Evolutionary conservation across 805 yeast genomes (phyloP), one percentile per base, ranked within the genome.

Genomic region (Cyberlindnera bimundalis): DNA sequence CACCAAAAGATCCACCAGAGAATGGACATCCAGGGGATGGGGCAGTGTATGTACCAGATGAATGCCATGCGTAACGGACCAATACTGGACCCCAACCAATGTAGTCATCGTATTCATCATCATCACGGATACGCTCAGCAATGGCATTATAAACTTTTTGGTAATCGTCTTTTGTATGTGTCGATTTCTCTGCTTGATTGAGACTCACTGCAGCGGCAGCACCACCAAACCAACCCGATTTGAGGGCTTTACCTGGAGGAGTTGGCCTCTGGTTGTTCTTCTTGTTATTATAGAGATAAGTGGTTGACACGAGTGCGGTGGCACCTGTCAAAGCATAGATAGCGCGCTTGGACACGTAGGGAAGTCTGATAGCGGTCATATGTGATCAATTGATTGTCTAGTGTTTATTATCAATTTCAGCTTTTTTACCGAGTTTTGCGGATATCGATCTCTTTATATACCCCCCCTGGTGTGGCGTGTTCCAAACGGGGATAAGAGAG

Each of bases 1-100:
- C 88, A 32, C 88, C 87, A 52, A 71, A 79, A 1, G 86, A 78
- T 3, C 88, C 87, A 32, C 86, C 87, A 14, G 68, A 65, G 40
- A 27, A 33, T 2, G 58, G 56, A 43, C 59, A 19, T 57, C 72
- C 72, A 13, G 71, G 71, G 33, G 73, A 68, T 16, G 61, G 58
- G 21, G 62, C 59, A 53, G 85, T 87, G 61, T 71, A 88, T 15
- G 93, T 84, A n/a, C 95, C 96, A 42, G 86, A 75, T 26, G 82
- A 76, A 59, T 87, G 95, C 96, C 96, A 87, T 20, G 95, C 84
- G 40, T 85, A 71, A 53, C 96, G 77, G 18, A 87, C 78, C 29
- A 87, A 66, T 13, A 82, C 78, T 9, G 96, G 96, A 1, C 90
- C 93, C 46, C 79, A 72, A 4, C 80, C 82, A 19, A 81, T 78